Conservation (phyloP, 2,329 filamentous ascomycete species). For the Coniochaeta ligniaria region DNA sequence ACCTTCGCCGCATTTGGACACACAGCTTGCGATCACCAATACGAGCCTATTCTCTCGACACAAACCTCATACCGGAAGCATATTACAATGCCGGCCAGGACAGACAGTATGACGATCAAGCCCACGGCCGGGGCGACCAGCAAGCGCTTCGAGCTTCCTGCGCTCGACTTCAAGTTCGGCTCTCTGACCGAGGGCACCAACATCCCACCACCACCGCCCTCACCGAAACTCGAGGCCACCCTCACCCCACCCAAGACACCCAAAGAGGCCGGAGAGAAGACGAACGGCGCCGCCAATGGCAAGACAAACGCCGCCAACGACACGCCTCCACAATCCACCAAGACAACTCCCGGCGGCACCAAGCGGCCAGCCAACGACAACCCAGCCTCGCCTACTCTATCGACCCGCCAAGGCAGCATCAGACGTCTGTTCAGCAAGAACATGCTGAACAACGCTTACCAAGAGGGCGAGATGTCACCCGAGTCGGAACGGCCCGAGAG, state of each 20-base stretch:
- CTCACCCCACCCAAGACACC: slow-evolving; percentile 34
- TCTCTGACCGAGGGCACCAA: slow-evolving; percentile 54
- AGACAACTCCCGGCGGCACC: slow-evolving; percentile 23
- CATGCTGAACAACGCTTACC: slow-evolving; percentile 45
- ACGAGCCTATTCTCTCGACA: not conserved
- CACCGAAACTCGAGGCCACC: slow-evolving; percentile 36
- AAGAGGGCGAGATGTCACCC: slow-evolving; percentile 38
- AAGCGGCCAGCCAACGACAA: slow-evolving; percentile 44
- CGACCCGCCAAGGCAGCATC: slow-evolving; percentile 47
- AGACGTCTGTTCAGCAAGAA: slow-evolving; percentile 50
- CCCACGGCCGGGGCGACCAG: slow-evolving; percentile 6
- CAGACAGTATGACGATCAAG: slow-evolving; percentile 13
- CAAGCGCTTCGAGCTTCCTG: slow-evolving; percentile 47
- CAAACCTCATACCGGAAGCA: not conserved
- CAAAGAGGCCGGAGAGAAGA: slow-evolving; percentile 10
- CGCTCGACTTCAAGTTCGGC: slow-evolving; percentile 50
- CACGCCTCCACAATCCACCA: slow-evolving; percentile 23
- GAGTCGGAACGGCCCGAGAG: slow-evolving; percentile 37
- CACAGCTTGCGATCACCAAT: not conserved
- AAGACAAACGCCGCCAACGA: slow-evolving; percentile 18
- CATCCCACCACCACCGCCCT: slow-evolving; percentile 52
- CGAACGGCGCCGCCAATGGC: slow-evolving; percentile 25
- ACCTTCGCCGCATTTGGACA: not conserved
- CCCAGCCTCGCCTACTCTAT: slow-evolving; percentile 44
- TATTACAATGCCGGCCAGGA: slow-evolving; percentile 18